Conservation (phyloP, 352 stramenopile genomes). For the Albugo candida region DNA sequence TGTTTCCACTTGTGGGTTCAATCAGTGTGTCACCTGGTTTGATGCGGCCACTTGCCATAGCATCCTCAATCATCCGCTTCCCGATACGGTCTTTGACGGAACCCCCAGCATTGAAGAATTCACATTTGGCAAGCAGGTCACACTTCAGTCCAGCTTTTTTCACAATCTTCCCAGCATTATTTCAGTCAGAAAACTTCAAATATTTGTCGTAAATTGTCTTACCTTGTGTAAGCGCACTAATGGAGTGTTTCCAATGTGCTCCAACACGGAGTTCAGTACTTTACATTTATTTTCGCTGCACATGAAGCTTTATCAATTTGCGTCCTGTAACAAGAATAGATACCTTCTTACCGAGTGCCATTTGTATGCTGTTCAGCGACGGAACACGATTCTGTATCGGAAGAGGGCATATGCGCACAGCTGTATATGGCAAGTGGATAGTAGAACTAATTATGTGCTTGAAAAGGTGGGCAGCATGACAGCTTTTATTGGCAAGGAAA, state of each 20-base stretch:
- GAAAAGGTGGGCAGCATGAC: too few relatives aligned
- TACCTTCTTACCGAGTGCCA: too few relatives aligned
- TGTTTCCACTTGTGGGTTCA: slow-evolving; percentile 93
- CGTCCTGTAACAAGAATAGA: too few relatives aligned
- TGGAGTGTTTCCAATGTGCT: slow-evolving; percentile 89
- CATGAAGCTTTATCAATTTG: too few relatives aligned
- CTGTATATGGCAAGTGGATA: too few relatives aligned
- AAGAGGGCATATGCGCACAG: too few relatives aligned
- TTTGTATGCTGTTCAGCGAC: too few relatives aligned
- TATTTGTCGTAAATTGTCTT: neutral
- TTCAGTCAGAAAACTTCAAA: neutral
- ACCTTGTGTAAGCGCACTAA: slow-evolving; percentile 83
- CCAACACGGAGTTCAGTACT: slow-evolving; percentile 85
- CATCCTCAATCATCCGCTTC: slow-evolving; percentile 76
- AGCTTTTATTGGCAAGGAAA: too few relatives aligned
- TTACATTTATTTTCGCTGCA: slow-evolving; percentile 10
- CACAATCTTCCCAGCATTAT: slow-evolving; percentile 18
- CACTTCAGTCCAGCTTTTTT: slow-evolving; percentile 57
- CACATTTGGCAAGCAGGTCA: slow-evolving; percentile 87
- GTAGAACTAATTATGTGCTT: too few relatives aligned
- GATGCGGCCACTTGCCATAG: slow-evolving; percentile 71
- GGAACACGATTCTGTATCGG: too few relatives aligned
- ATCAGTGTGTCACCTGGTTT: slow-evolving; percentile 86
- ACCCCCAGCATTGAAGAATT: slow-evolving; percentile 88
- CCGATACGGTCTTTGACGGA: slow-evolving; percentile 81